These are phyloP conservation scores for Apophysomyces sp. DNA, from an alignment of 371 early-diverging fungal species.

Conservation along the genomic window DNA sequence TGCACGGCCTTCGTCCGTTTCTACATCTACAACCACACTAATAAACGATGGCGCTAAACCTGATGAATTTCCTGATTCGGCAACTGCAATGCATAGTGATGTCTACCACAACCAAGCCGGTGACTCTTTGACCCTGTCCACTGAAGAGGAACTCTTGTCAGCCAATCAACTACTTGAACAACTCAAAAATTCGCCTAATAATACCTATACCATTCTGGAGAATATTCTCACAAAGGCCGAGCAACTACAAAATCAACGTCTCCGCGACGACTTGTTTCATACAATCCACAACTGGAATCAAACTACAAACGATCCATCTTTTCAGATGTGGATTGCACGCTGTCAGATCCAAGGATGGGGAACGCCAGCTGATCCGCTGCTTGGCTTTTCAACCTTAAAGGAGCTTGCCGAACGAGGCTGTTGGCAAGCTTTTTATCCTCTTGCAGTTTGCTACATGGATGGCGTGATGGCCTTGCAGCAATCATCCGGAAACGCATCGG, in stretches of 20 bases:
- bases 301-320: constrained; percentile 12
- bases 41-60: constrained; percentile 8
- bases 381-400: constrained; percentile 15
- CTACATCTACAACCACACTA: not conserved
- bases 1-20: constrained; percentile 5
- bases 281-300: constrained; percentile 11
- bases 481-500: not conserved
- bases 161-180: not conserved
- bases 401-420: constrained; percentile 11
- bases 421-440: constrained; percentile 24
- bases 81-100: not conserved
- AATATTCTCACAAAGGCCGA: constrained; percentile 12
- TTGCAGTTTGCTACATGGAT: constrained; percentile 19
- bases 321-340: constrained; percentile 24
- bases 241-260: not conserved
- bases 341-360: constrained; percentile 31
- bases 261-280: constrained; percentile 9
- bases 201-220: constrained; percentile 9
- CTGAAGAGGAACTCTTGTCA: not conserved
- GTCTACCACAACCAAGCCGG: not conserved
- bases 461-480: constrained; percentile 1
- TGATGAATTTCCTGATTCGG: not conserved
- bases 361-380: constrained; percentile 8
- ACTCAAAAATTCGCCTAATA: not conserved
- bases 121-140: not conserved